Base-by-base conservation (phyloP, 768 basidiomycete genomes). In the Lyophyllum atratum region DNA sequence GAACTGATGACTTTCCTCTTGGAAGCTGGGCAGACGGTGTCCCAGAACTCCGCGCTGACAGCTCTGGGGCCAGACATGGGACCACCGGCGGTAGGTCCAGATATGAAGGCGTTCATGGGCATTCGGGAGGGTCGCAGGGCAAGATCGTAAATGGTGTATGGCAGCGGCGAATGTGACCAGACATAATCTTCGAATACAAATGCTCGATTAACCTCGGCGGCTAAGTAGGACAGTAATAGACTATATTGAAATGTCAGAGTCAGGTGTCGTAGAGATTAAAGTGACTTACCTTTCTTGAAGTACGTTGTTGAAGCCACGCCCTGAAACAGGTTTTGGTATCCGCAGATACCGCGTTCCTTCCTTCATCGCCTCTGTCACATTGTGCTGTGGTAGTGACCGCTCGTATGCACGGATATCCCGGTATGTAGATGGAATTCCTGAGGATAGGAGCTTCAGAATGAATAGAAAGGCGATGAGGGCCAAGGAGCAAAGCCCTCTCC, bases 101-200 rank as follows among this genome's bases (percentile, higher is more conserved):
- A 72, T 14, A 86, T 71, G 59, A 85, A 81, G 1, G 85, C 82
- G 42, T 85, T 83, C 31, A 86, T 61, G 0, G 85, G 85, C 37
- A 85, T 75, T 3, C 73, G 73, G 0, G 79, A 71, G 2, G 81
- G 78, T 19, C 83, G 75, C 47, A 85, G 70, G 0, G 78, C 71
- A 47, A 80, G 75, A 56, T 79, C 81, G 55, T 85, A 81, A 1
- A 84, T 45, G 1, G 82, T 80, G 66, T 80, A 85, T 1, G 82
- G 79, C 22, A 82, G 64, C 1, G 82, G 78, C 0, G 72, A 60
- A 40, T 78, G 80, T 0, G 85, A 84, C 84, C 84, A 86, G 19
- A 74, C 75, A 55, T 84, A 85, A 62, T 85, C 83, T 55, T 84
- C 81, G 56, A 86, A 87, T 2, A 86, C 84, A 54, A 79, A 85